These are phyloP conservation scores for Erodium texanum DNA, from an alignment of 441 rosid genomes.

Conservation along the genomic window DNA sequence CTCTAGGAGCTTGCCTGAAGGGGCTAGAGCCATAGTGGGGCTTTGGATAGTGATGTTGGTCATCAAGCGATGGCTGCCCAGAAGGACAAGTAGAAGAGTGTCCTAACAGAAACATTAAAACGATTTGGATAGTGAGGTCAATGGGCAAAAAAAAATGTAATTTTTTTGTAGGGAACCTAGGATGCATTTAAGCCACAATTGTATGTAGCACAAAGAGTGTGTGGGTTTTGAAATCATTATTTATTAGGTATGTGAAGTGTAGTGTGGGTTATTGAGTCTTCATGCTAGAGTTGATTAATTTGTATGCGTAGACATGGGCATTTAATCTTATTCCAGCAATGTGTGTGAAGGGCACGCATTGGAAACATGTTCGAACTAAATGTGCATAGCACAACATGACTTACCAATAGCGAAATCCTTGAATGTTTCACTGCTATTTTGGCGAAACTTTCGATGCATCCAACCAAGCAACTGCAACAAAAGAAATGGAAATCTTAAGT, in stretches of 20 bases:
- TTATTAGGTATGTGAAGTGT: neutral
- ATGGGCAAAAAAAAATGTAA: neutral
- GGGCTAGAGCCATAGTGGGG: constrained; percentile 32
- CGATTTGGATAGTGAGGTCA: constrained; percentile 13
- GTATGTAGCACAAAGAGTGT: constrained; percentile 4
- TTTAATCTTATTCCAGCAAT: neutral
- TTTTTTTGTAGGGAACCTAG: neutral
- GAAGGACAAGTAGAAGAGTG: constrained; percentile 46
- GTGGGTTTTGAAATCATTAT: neutral
- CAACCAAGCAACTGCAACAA: constrained; percentile 63
- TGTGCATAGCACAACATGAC: constrained; percentile 12
- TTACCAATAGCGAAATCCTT: constrained; percentile 60
- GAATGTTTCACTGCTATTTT: constrained; percentile 42
- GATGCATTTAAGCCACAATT: neutral
- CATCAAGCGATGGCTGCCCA: constrained; percentile 52
- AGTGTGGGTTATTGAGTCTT: neutral
- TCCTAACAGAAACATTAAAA: constrained; percentile 28
- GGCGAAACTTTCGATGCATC: constrained; percentile 79
- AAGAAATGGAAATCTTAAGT: constrained; percentile 15
- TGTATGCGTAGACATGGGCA: neutral
- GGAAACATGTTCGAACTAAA: constrained; percentile 3
- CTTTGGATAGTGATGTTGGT: constrained; percentile 45
- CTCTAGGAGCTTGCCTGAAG: constrained; percentile 35
- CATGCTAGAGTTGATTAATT: neutral
- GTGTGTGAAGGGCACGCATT: neutral